Conservation (phyloP, 352 stramenopile genomes). For the Lagenidium giganteum region DNA sequence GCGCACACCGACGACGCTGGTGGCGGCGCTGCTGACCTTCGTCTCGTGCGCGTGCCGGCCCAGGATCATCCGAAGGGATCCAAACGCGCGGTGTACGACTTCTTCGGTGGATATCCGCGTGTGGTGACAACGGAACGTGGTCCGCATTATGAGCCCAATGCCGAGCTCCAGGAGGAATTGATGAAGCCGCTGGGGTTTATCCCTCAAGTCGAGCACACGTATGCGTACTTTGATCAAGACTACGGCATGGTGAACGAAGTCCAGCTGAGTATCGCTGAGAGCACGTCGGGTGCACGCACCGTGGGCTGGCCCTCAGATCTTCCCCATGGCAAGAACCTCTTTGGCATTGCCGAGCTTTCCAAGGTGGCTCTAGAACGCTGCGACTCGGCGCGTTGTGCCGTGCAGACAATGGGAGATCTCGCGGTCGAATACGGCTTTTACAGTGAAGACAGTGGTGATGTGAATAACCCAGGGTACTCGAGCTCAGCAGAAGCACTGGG, state of each 20-base stretch:
- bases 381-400: constrained; percentile 53
- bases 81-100: constrained; percentile 34
- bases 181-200: constrained; percentile 59
- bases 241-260: constrained; percentile 90
- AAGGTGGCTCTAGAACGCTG: constrained; percentile 79
- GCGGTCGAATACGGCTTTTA: constrained; percentile 89
- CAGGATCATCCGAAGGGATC: constrained; percentile 29
- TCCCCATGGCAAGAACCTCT: constrained; percentile 54
- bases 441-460: constrained; percentile 62
- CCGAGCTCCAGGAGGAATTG: constrained; percentile 19
- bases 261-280: constrained; percentile 84
- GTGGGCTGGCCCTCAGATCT: constrained; percentile 39
- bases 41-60: constrained; percentile 79
- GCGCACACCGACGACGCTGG: constrained; percentile 66
- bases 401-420: constrained; percentile 83
- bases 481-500: constrained; percentile 64
- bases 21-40: constrained; percentile 63
- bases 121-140: constrained; percentile 56
- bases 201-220: constrained; percentile 81
- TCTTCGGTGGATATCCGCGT: constrained; percentile 42
- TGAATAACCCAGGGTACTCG: constrained; percentile 22
- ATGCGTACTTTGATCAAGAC: constrained; percentile 85
- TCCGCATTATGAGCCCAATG: constrained; percentile 31
- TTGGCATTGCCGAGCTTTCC: constrained; percentile 75
- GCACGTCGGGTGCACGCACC: constrained; percentile 65